phyloP scores from a whole-genome alignment of 495 filamentous ascomycete genomes.

The Extremus antarcticus region DNA sequence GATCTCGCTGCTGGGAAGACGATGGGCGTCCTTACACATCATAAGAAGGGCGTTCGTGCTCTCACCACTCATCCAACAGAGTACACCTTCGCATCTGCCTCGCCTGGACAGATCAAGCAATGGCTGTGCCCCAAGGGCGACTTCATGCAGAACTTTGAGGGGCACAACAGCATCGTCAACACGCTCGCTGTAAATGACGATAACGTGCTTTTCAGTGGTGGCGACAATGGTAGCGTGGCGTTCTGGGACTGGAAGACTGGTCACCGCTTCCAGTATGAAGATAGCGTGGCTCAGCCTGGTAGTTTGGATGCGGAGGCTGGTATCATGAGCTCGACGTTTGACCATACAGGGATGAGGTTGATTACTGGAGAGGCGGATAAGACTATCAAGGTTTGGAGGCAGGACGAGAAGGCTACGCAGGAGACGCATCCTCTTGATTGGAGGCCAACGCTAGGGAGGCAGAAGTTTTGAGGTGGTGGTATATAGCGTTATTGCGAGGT shows the following conservation, averaged over 20 bases:
- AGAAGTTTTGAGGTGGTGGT: conserved; percentile 45
- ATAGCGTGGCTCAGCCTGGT: conserved; percentile 88
- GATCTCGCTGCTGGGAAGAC: conserved; percentile 93
- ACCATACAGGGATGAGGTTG: conserved; percentile 74
- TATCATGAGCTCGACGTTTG: conserved; percentile 85
- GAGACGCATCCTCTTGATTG: conserved; percentile 89
- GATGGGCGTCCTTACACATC: conserved; percentile 91
- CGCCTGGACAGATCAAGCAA: conserved; percentile 91
- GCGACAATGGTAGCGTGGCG: conserved; percentile 89
- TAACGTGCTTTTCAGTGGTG: conserved; percentile 89
- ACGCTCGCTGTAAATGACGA: conserved; percentile 87
- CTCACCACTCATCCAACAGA: conserved; percentile 80
- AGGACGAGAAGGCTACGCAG: conserved; percentile 77
- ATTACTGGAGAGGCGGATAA: conserved; percentile 96
- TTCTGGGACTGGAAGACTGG: conserved; percentile 99
- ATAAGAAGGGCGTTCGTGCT: conserved; percentile 93
- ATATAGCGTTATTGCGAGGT: not conserved
- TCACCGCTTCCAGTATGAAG: conserved; percentile 73
- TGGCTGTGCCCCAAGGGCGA: conserved; percentile 98
- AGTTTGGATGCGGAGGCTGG: conserved; percentile 89
- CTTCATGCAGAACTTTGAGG: conserved; percentile 99
- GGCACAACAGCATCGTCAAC: conserved; percentile 93
- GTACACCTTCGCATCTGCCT: conserved; percentile 91
- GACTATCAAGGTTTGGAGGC: conserved; percentile 96
- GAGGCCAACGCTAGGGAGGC: conserved; percentile 70